Evolutionary conservation across 129 eudicot species (phyloP).

Genomic region (Artemisia tridentata): DNA sequence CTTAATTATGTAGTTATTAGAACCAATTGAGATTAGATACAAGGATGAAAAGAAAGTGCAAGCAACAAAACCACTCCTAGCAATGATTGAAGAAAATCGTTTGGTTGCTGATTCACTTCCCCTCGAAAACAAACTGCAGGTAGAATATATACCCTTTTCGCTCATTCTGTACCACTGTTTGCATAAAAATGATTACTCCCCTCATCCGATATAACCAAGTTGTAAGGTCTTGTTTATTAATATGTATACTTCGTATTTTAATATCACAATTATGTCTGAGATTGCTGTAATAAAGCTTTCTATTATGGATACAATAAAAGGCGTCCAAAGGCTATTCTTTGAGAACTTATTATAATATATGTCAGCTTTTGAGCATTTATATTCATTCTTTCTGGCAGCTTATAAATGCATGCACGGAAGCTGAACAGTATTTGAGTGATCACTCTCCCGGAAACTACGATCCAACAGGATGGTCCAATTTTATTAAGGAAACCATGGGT

Average conservation of each 20-base stretch:
- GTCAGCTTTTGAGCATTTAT: no score
- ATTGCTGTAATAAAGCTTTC: no score
- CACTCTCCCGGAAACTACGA: background rate
- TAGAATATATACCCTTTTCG: conserved; percentile 28
- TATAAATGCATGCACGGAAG: background rate
- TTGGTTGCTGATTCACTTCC: conserved; percentile 50
- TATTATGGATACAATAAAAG: no score
- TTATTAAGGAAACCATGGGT: background rate
- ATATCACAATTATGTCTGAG: no score
- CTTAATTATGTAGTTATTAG: conserved; percentile 48
- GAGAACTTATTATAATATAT: background rate
- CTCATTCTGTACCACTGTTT: no score
- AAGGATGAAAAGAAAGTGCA: conserved; percentile 62
- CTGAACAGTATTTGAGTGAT: background rate
- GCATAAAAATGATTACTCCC: no score
- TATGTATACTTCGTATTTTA: no score
- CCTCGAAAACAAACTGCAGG: conserved; percentile 46
- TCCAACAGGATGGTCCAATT: background rate
- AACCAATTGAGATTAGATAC: conserved; percentile 58
- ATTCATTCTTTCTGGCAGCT: background rate
- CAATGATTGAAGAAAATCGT: conserved; percentile 45
- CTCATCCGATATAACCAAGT: no score
- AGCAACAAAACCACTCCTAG: conserved; percentile 42
- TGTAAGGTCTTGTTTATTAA: no score
- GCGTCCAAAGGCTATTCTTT: background rate